Evolutionary conservation across 257 asterid genomes (phyloP).

Genomic region (Plectranthus barbatus): DNA sequence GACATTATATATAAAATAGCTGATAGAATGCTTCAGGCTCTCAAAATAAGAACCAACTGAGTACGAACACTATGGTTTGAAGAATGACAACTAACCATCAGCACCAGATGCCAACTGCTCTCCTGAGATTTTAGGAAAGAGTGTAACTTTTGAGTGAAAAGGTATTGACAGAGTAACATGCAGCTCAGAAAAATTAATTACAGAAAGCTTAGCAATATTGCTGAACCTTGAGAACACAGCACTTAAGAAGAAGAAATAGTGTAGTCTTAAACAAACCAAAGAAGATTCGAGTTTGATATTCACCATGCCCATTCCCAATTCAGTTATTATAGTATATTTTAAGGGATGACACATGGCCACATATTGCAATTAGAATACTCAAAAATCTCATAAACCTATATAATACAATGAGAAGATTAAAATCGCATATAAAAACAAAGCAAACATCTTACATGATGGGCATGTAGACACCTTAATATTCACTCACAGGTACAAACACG

Average conservation of each 20-base stretch:
- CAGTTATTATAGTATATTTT: too few relatives aligned
- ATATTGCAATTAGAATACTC: too few relatives aligned
- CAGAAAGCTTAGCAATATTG: slow-evolving; percentile 14
- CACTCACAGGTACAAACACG: too few relatives aligned
- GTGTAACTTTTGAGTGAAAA: slow-evolving; percentile 4
- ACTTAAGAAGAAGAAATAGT: slow-evolving; percentile 40
- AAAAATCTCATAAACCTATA: too few relatives aligned
- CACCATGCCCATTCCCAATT: too few relatives aligned
- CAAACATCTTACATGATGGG: too few relatives aligned
- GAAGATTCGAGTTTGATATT: too few relatives aligned
- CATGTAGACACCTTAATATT: too few relatives aligned
- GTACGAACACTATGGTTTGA: slow-evolving; percentile 38
- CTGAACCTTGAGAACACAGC: slow-evolving; percentile 41
- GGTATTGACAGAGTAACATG: neutral
- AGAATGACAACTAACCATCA: slow-evolving; percentile 55
- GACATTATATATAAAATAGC: neutral
- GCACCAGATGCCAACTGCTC: slow-evolving; percentile 95
- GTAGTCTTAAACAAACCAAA: slow-evolving; percentile 2
- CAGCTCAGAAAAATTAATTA: slow-evolving; percentile 33
- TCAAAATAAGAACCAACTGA: slow-evolving; percentile 41
- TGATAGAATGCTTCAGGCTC: neutral
- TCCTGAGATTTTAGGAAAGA: slow-evolving; percentile 49
- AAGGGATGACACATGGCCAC: too few relatives aligned
- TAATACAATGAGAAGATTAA: too few relatives aligned
- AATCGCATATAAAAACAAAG: too few relatives aligned